Evolutionary conservation across 768 basidiomycete genomes (phyloP).

Genomic region (Leccinum rimulosum): DNA sequence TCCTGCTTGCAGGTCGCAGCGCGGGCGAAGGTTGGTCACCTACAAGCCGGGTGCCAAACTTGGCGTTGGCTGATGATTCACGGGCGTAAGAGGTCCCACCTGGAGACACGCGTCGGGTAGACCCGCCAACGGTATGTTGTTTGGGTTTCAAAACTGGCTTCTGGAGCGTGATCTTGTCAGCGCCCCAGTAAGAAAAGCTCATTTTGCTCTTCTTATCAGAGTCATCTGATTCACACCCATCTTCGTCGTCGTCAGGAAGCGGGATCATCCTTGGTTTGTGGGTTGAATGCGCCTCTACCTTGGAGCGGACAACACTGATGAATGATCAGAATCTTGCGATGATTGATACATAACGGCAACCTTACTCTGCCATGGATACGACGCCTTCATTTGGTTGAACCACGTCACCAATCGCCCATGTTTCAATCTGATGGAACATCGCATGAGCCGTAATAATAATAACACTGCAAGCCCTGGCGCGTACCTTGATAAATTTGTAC

Average conservation of each 20-base stretch:
- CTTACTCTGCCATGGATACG: slow-evolving; percentile 90
- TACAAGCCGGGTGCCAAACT: slow-evolving; percentile 84
- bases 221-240: slow-evolving; percentile 71
- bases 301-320: slow-evolving; percentile 66
- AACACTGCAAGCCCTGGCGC: slow-evolving; percentile 15
- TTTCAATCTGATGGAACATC: slow-evolving; percentile 65
- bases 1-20: slow-evolving; percentile 61
- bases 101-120: slow-evolving; percentile 38
- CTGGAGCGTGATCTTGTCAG: slow-evolving; percentile 86
- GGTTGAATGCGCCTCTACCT: slow-evolving; percentile 54
- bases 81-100: slow-evolving; percentile 61
- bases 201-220: slow-evolving; percentile 90
- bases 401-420: slow-evolving; percentile 79
- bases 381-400: slow-evolving; percentile 76
- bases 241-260: slow-evolving; percentile 60
- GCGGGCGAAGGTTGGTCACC: slow-evolving; percentile 44
- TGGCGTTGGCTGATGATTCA: slow-evolving; percentile 87
- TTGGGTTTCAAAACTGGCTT: slow-evolving; percentile 62
- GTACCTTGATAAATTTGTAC: slow-evolving; percentile 89
- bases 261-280: slow-evolving; percentile 67
- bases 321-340: slow-evolving; percentile 7
- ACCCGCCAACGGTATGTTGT: slow-evolving; percentile 32
- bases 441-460: slow-evolving; percentile 2
- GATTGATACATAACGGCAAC: slow-evolving; percentile 11
- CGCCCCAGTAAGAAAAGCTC: slow-evolving; percentile 94